These are phyloP conservation scores for Neoboletus magnificus DNA, from an alignment of 768 basidiomycete genomes.

Conservation along the genomic window DNA sequence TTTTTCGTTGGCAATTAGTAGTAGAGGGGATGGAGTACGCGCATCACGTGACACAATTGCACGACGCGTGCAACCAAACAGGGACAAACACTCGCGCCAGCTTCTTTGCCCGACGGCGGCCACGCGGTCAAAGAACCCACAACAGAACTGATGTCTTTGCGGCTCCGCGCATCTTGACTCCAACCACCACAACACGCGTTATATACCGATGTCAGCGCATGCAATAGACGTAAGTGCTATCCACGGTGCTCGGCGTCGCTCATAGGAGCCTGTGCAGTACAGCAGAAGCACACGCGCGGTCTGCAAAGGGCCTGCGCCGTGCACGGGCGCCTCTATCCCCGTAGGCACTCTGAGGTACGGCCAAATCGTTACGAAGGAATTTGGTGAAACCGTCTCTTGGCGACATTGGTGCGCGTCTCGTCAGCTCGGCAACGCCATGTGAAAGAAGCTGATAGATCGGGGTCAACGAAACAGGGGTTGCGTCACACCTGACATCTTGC, in stretches of 20 bases:
- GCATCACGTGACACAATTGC: conserved; percentile 18
- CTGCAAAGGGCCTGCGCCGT: conserved; percentile 63
- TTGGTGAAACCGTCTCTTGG: conserved; percentile 70
- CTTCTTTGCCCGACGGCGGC: background rate
- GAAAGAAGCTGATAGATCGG: conserved; percentile 18
- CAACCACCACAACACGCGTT: background rate
- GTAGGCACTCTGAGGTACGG: conserved; percentile 68
- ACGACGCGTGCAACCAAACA: conserved; percentile 26
- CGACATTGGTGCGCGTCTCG: conserved; percentile 59
- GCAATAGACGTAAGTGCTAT: conserved; percentile 31
- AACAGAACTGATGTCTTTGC: background rate
- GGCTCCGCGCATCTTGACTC: background rate
- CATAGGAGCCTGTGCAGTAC: conserved; percentile 46
- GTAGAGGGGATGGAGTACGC: background rate
- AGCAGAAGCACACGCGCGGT: conserved; percentile 66
- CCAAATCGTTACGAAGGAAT: conserved; percentile 38
- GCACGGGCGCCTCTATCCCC: conserved; percentile 51
- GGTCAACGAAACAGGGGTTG: conserved; percentile 54
- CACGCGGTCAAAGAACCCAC: background rate
- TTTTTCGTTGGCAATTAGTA: background rate
- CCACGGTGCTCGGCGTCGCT: background rate
- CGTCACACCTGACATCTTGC: conserved; percentile 57
- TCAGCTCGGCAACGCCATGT: conserved; percentile 4
- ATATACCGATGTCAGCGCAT: conserved; percentile 18
- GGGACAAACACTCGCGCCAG: conserved; percentile 13